Evolutionary conservation across 1,139 yeast species (phyloP).

Genomic region (Blastobotrys arbuscula): DNA sequence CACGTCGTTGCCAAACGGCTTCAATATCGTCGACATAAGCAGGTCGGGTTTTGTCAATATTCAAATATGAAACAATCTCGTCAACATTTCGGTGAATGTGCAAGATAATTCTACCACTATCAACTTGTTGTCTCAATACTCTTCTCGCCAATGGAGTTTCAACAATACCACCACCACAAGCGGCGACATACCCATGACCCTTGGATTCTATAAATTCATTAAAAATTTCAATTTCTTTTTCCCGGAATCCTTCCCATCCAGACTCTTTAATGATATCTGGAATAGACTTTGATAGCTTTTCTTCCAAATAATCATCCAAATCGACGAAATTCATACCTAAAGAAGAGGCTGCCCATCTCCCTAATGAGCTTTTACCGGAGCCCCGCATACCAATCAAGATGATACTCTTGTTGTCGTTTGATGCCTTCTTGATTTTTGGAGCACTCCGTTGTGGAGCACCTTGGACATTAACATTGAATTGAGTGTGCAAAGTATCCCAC

Average conservation of each 20-base stretch:
- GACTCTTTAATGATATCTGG: constrained; percentile 58
- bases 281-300: constrained; percentile 49
- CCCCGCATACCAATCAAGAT: constrained; percentile 97
- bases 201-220: constrained; percentile 45
- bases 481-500: constrained; percentile 89
- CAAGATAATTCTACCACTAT: constrained; percentile 66
- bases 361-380: constrained; percentile 88
- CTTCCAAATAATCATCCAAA: constrained; percentile 67
- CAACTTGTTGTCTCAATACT: constrained; percentile 49
- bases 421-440: constrained; percentile 2
- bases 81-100: constrained; percentile 87
- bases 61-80: constrained; percentile 69
- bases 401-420: constrained; percentile 51
- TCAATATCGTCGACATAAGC: constrained; percentile 70
- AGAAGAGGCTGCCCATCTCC: constrained; percentile 69
- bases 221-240: constrained; percentile 56
- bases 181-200: constrained; percentile 60
- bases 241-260: constrained; percentile 88
- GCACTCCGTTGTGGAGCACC: constrained; percentile 40
- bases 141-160: constrained; percentile 68
- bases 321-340: constrained; percentile 74
- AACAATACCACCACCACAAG: constrained; percentile 97
- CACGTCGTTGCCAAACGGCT: constrained; percentile 80
- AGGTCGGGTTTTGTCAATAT: constrained; percentile 79
- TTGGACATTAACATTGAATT: constrained; percentile 57